These are phyloP conservation scores for Geotrichum cucujoidarum DNA, from an alignment of 1,139 yeast species.

Conservation along the genomic window DNA sequence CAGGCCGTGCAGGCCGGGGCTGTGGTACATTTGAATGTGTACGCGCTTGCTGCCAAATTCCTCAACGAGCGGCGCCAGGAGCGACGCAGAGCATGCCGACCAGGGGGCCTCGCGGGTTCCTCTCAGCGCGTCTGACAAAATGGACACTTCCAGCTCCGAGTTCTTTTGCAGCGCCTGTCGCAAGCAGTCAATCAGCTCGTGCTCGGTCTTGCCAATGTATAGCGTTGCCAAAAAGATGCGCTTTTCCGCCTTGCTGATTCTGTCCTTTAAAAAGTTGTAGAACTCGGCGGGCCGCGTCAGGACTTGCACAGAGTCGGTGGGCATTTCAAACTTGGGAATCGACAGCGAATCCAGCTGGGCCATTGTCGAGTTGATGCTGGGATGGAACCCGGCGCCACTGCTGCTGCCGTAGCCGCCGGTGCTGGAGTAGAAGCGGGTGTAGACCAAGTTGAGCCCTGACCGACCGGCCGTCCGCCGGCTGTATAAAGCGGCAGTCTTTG, in stretches of 20 bases:
- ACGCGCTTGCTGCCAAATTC: conserved; percentile 66
- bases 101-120: conserved; percentile 90
- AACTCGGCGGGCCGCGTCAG: conserved; percentile 64
- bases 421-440: too few relatives aligned
- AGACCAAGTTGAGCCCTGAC: too few relatives aligned
- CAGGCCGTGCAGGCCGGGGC: conserved; percentile 76
- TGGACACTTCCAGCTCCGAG: conserved; percentile 58
- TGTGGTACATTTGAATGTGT: conserved; percentile 78
- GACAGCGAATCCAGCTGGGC: conserved; percentile 29
- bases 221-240: conserved; percentile 79
- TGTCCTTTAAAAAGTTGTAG: conserved; percentile 48
- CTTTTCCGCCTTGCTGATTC: conserved; percentile 44
- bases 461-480: too few relatives aligned
- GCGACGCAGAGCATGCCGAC: conserved; percentile 64
- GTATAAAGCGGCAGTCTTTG: too few relatives aligned
- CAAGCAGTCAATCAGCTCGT: conserved; percentile 48
- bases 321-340: conserved; percentile 58
- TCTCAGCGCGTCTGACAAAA: conserved; percentile 80
- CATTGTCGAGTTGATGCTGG: conserved; percentile 16
- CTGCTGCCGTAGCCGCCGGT: too few relatives aligned
- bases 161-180: conserved; percentile 51
- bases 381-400: conserved; percentile 13
- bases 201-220: conserved; percentile 78
- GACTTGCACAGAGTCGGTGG: conserved; percentile 57
- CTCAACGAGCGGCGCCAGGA: conserved; percentile 62